These are phyloP conservation scores for Phytopythium boreale DNA, from an alignment of 352 stramenopile genomes.

Conservation along the genomic window DNA sequence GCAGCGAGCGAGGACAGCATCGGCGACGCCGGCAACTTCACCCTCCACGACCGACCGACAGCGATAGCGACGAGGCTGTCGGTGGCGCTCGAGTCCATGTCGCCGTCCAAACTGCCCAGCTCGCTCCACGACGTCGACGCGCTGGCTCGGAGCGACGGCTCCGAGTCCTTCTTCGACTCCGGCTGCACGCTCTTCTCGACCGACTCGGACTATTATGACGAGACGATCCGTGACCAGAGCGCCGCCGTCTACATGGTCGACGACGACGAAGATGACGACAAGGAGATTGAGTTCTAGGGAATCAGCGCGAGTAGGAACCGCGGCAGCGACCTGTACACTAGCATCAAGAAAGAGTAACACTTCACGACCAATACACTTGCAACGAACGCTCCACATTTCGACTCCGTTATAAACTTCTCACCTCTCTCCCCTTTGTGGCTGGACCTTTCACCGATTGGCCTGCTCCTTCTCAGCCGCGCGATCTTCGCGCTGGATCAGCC, in stretches of 20 bases:
- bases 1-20: conserved; percentile 18
- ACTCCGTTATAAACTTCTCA: conserved; percentile 13
- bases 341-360: neutral
- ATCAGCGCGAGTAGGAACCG: too few relatives aligned
- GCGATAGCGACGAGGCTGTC: conserved; percentile 6
- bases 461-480: conserved; percentile 24
- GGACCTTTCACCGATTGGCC: conserved; percentile 67
- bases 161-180: conserved; percentile 21
- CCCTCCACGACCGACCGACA: neutral
- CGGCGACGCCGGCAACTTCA: neutral
- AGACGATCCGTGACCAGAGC: conserved; percentile 25
- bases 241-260: conserved; percentile 14
- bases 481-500: conserved; percentile 7
- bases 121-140: conserved; percentile 11
- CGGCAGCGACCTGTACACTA: neutral
- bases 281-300: conserved; percentile 10
- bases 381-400: too few relatives aligned
- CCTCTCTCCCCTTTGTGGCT: neutral
- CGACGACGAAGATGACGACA: conserved; percentile 15
- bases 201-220: conserved; percentile 22
- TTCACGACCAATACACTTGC: too few relatives aligned
- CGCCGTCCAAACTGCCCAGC: conserved; percentile 19
- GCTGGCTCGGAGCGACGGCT: conserved; percentile 10
- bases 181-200: conserved; percentile 18
- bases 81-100: conserved; percentile 7